Base-by-base conservation (phyloP, 305 asterid species). In the Andrographis paniculata region DNA sequence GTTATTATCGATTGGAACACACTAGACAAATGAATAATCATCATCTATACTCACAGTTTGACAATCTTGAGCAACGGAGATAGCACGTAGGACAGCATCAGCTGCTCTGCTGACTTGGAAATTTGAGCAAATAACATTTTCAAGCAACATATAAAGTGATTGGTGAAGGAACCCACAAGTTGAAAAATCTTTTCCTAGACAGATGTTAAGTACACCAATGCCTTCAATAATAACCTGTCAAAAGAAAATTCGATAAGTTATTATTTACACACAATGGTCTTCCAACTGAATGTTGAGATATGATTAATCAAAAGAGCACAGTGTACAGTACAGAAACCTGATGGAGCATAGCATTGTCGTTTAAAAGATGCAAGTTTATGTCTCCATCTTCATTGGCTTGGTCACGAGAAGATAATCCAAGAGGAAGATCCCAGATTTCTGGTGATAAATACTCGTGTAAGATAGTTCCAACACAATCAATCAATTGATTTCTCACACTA, bases 401-500 rank as follows among this genome's bases (percentile, higher is more conserved):
- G 48, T 35, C 62, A 18, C 62, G 48, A 53, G 89, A 71, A 64
- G 73, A 55, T 60, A 64, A 59, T 54, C 67, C 84, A 51, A 86
- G 68, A 23, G 96, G 99, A 56, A 91, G 93, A 69, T 69, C 73
- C 99, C 99, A 91, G 50, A 91, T 24, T 81, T 91, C 99, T 60
- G 87, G 74, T 27, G 99, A 77, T 59, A 91, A 76, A 70, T 80
- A 91, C 73, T 91, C 99, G 50, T 87, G 96, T 40, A 87, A 58
- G 71, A 87, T 64, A 60, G 71, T 67, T 60, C 99, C 99, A 48
- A 87, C 63, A 65, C 88, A 75, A 60, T 83, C 93, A 50, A 81
- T 61, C 69, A 87, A 64, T 53, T 68, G 76, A 66, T 49, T 60
- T 69, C 74, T 75, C 42, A 76, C 64, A 47, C 61, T 67, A 50